Conservation (phyloP, 169 alveolate species). For the Sarcocystis neurona region DNA sequence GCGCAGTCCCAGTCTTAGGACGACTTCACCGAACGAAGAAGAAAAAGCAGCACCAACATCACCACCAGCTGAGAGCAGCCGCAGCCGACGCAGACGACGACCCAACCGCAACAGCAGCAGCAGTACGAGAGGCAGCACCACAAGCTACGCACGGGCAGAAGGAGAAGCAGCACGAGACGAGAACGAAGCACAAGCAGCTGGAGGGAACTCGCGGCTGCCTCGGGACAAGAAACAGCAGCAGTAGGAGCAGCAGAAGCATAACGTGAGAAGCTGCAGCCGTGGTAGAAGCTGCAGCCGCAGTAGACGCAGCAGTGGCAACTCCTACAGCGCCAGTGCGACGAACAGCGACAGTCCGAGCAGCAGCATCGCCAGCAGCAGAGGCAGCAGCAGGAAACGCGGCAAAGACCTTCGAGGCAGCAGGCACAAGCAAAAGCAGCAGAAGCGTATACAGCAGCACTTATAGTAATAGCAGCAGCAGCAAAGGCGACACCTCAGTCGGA, state of each 20-base stretch:
- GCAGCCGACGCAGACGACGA: background rate
- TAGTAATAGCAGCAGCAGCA: too few relatives aligned
- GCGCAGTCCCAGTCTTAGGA: background rate
- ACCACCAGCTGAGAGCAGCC: background rate
- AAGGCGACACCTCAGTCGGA: too few relatives aligned
- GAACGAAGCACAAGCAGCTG: too few relatives aligned
- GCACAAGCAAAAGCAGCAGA: too few relatives aligned
- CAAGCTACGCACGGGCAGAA: background rate
- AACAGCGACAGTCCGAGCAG: background rate
- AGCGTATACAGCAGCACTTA: too few relatives aligned
- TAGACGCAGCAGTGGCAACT: background rate
- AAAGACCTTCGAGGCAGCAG: too few relatives aligned
- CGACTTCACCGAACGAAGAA: background rate
- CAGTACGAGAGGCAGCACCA: background rate
- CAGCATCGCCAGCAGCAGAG: background rate
- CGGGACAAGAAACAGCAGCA: too few relatives aligned
- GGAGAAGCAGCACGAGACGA: too few relatives aligned
- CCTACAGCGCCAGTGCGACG: background rate
- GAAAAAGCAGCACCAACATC: background rate
- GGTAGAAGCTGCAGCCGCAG: background rate
- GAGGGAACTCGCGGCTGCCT: too few relatives aligned
- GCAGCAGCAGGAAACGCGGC: too few relatives aligned
- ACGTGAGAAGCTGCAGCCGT: background rate
- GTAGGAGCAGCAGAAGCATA: too few relatives aligned
- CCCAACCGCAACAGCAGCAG: background rate